Conservation (phyloP, 2,329 filamentous ascomycete genomes). For the Diaporthe humulicola region DNA sequence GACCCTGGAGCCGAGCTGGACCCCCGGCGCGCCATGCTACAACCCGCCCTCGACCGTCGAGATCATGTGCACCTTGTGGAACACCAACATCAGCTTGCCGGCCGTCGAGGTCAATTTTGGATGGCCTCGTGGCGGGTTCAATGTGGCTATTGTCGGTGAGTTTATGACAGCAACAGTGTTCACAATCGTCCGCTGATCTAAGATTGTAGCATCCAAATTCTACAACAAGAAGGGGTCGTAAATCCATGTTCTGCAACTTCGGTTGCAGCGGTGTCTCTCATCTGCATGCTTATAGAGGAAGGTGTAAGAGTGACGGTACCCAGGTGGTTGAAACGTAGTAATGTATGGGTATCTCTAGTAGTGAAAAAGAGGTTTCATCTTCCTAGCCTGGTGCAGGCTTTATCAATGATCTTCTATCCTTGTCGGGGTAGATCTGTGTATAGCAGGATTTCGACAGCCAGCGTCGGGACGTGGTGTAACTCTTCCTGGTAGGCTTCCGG, state of each 20-base stretch:
- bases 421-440: no score
- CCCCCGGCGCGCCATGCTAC: not conserved
- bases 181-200: not conserved
- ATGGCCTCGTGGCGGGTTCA: not conserved
- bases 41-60: slow-evolving; percentile 1
- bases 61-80: slow-evolving; percentile 16
- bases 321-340: not conserved
- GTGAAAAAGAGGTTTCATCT: not conserved
- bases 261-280: not conserved
- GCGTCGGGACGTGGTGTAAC: no score
- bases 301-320: not conserved
- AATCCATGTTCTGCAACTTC: not conserved
- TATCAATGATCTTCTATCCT: no score
- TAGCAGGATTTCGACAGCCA: not conserved
- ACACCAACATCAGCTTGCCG: not conserved
- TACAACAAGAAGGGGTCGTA: slow-evolving; percentile 5
- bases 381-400: not conserved
- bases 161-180: not conserved
- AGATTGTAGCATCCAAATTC: not conserved
- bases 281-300: not conserved
- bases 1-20: slow-evolving; percentile 9
- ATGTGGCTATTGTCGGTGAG: slow-evolving; percentile 6
- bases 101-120: not conserved
- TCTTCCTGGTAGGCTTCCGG: not conserved
- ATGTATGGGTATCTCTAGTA: slow-evolving; percentile 16